These are phyloP conservation scores for Jimgerdemannia flammicorona DNA, from an alignment of 192 early-diverging fungal genomes.

Conservation along the genomic window DNA sequence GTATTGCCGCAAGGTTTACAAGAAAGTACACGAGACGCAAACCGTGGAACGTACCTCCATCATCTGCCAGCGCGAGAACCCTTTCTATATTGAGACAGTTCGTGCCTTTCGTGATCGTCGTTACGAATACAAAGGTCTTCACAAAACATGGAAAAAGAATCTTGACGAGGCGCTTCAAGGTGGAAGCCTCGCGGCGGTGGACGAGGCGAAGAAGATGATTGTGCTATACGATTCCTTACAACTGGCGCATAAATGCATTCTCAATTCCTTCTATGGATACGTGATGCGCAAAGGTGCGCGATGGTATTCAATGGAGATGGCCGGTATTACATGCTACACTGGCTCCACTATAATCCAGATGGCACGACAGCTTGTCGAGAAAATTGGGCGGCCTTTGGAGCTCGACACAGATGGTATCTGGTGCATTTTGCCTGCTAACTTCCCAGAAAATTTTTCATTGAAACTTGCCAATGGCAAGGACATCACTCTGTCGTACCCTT, in stretches of 20 bases:
- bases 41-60: conserved; percentile 82
- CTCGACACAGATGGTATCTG: conserved; percentile 99
- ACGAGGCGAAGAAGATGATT: conserved; percentile 88
- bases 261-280: conserved; percentile 97
- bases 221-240: conserved; percentile 97
- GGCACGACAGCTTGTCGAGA: conserved; percentile 88
- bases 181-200: conserved; percentile 66
- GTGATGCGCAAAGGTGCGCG: conserved; percentile 98
- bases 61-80: conserved; percentile 96
- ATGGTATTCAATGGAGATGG: conserved; percentile 99
- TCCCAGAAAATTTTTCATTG: conserved; percentile 93
- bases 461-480: conserved; percentile 75
- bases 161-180: conserved; percentile 62
- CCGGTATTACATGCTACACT: conserved; percentile 95
- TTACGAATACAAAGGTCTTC: conserved; percentile 95
- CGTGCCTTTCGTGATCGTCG: conserved; percentile 94
- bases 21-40: conserved; percentile 75
- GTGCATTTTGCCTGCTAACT: conserved; percentile 90
- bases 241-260: conserved; percentile 95
- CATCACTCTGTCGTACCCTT: conserved; percentile 91
- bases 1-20: conserved; percentile 87
- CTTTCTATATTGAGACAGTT: conserved; percentile 98
- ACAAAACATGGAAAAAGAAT: conserved; percentile 89
- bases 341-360: conserved; percentile 97
- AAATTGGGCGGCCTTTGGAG: conserved; percentile 91